Evolutionary conservation across 495 filamentous ascomycete genomes (phyloP).

Genomic region (Glonium stellatum): DNA sequence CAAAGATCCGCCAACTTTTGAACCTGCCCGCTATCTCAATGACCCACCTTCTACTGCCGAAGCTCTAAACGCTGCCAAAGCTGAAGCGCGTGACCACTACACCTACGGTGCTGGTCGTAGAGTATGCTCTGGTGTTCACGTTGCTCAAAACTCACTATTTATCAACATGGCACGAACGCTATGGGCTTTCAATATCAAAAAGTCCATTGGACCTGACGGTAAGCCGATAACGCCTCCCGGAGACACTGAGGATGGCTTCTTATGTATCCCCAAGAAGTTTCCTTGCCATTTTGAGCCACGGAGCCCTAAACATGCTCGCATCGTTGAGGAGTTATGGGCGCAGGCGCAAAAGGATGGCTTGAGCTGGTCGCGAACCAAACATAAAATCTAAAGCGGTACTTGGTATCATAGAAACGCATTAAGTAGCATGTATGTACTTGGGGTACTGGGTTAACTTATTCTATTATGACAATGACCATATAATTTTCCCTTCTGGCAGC

Average conservation of each 20-base stretch:
- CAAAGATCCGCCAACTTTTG: constrained; percentile 21
- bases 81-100: constrained; percentile 26
- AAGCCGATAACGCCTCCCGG: constrained; percentile 21
- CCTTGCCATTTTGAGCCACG: constrained; percentile 34
- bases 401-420: not conserved
- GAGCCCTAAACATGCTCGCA: constrained; percentile 30
- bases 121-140: constrained; percentile 26
- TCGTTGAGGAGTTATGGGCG: constrained; percentile 25
- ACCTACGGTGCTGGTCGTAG: constrained; percentile 27
- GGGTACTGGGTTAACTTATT: not conserved
- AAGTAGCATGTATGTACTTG: not conserved
- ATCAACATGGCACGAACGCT: constrained; percentile 26
- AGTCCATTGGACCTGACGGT: constrained; percentile 17
- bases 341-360: constrained; percentile 25
- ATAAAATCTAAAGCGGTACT: not conserved
- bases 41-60: constrained; percentile 20
- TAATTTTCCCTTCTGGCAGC: too few relatives aligned
- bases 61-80: constrained; percentile 22
- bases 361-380: constrained; percentile 3
- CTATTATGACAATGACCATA: not conserved
- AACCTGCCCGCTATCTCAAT: constrained; percentile 24
- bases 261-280: constrained; percentile 35
- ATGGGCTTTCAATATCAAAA: constrained; percentile 26
- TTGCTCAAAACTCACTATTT: constrained; percentile 26
- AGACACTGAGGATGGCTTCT: constrained; percentile 33